Conservation (phyloP, 148 eudicot genomes). For the Chenopodium quinoa region DNA sequence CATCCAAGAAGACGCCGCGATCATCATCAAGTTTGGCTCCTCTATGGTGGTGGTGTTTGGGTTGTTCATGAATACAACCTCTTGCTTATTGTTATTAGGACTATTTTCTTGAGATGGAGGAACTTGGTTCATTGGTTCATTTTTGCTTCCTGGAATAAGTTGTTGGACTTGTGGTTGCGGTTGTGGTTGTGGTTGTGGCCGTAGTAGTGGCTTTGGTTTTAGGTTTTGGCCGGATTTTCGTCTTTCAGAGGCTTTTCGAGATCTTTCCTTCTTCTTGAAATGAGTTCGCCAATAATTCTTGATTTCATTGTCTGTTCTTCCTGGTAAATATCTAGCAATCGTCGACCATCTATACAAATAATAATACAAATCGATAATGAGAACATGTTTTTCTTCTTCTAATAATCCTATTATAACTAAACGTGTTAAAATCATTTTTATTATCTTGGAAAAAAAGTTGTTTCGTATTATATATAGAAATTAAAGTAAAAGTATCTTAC, state of each 20-base stretch:
- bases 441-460: too few species aligned
- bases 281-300: conserved; percentile 66
- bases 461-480: neutral
- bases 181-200: conserved; percentile 1
- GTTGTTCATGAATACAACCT: conserved; percentile 9
- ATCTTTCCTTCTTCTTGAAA: conserved; percentile 47
- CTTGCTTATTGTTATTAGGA: conserved; percentile 2
- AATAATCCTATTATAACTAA: neutral
- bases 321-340: conserved; percentile 57
- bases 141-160: conserved; percentile 4
- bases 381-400: neutral
- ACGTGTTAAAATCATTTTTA: too few species aligned
- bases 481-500: conserved; percentile 28
- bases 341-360: conserved; percentile 53
- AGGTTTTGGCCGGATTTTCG: conserved; percentile 21
- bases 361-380: neutral
- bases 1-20: conserved; percentile 30
- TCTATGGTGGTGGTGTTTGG: conserved; percentile 15
- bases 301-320: conserved; percentile 61
- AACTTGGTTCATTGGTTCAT: conserved; percentile 11
- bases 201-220: conserved; percentile 6
- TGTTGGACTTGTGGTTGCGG: neutral
- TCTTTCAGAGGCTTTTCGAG: conserved; percentile 25
- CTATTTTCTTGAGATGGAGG: conserved; percentile 2
- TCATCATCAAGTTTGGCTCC: conserved; percentile 21